Base-by-base conservation (phyloP, 495 filamentous ascomycete species). In the Aspergillus carlsbadensis region DNA sequence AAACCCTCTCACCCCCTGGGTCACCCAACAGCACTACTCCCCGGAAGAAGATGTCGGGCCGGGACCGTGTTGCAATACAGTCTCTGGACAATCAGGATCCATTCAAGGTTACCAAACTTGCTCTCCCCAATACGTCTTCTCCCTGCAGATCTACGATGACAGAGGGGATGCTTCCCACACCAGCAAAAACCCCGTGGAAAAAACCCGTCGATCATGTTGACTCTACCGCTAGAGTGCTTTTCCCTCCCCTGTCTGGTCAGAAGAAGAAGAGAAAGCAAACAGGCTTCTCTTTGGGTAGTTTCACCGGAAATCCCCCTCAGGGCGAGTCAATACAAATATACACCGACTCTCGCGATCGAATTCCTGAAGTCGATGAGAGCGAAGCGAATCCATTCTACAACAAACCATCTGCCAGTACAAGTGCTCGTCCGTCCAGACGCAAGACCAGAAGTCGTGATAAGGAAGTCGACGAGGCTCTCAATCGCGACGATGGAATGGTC, bases 321-420 rank as follows among this genome's bases (percentile, higher is more conserved):
- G 67, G 58, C 21, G 60, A 67, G n/a, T 71, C 77, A 10, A 91
- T 98, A 57, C 72, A 84, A 61, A 96, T 98, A 51, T 96, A 84
- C 67, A 97, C 92, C 10, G 94, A 98, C 64, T 88, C 89, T 3
- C 87, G 88, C 65, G 92, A 95, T 64, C 87, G 90, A 40, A 74
- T 96, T 33, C 94, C 94, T 24, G 84, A 86, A 65, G 54, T 84
- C 4, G 89, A 89, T 65, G 57, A 73, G 22, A 82, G 72, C 52
- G 66, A 77, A 57, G 84, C 86, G 3, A 97, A 96, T 61, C 91
- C 91, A 0, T 97, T 97, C 64, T 63, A 79, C 66, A 83, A 82
- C 48, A 80, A 78, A 45, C 57, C 73, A 10, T 59, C 59, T 21
- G 61, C 26, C 20, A 67, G 45, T 59, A 70, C 18, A 54, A 66